Evolutionary conservation across 2,329 filamentous ascomycete species (phyloP).

Genomic region (Aspergillus sp.): DNA sequence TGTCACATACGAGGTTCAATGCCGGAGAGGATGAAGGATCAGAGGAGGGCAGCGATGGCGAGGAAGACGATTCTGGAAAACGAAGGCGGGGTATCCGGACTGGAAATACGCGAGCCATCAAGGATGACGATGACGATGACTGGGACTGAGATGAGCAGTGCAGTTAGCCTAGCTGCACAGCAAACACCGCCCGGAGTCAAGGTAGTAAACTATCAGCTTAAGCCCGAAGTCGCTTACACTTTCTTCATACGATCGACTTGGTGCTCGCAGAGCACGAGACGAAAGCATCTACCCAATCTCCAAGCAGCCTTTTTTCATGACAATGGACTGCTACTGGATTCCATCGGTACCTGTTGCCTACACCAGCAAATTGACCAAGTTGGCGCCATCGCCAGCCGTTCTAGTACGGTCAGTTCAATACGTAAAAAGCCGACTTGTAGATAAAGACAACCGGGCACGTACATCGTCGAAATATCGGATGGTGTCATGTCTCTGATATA

Average conservation of each 20-base stretch:
- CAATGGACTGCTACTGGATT: not conserved
- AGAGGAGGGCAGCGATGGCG: slow-evolving; percentile 27
- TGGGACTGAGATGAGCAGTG: slow-evolving; percentile 42
- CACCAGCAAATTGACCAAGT: not conserved
- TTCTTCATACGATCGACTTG: not conserved
- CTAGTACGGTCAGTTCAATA: not conserved
- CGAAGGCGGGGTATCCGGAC: slow-evolving; percentile 30
- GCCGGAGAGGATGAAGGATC: slow-evolving; percentile 26
- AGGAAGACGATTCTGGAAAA: slow-evolving; percentile 16
- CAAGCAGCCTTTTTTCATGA: not conserved
- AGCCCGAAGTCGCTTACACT: not conserved
- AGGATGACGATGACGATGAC: slow-evolving; percentile 46
- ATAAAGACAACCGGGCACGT: not conserved
- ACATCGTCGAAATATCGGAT: not conserved
- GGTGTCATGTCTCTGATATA: not conserved
- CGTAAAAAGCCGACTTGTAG: not conserved
- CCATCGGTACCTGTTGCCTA: not conserved
- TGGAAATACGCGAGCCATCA: slow-evolving; percentile 26
- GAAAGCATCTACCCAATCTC: not conserved
- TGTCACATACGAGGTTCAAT: slow-evolving; percentile 36
- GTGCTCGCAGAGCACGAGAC: not conserved
- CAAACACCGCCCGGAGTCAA: not conserved
- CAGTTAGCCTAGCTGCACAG: not conserved
- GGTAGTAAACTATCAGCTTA: not conserved
- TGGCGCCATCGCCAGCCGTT: not conserved